A percentile compares a stretch with the other conserved stretches of the same genome.
Evolutionary conservation across 2,329 filamentous ascomycete genomes (phyloP).

Genomic region (Alternaria viburni): DNA sequence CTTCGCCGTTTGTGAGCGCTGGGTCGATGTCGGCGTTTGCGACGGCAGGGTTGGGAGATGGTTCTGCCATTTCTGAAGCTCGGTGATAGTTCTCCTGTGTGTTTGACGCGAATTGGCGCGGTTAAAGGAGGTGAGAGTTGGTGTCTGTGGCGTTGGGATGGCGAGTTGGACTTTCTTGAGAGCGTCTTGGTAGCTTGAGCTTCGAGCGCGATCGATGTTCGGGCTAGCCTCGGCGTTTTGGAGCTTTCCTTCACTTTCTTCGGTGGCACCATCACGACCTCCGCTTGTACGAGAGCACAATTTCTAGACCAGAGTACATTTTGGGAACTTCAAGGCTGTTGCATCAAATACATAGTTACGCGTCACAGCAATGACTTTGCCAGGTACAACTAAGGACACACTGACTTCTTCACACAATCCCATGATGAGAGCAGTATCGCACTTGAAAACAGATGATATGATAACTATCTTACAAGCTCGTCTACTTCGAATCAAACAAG

Average conservation of each 20-base stretch:
- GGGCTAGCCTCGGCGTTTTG: slow-evolving; percentile 16
- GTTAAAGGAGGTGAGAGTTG: neutral
- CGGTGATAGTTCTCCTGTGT: neutral
- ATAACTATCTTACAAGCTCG: slow-evolving; percentile 6
- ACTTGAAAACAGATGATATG: slow-evolving; percentile 5
- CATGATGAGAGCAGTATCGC: neutral
- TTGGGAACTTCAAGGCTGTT: neutral
- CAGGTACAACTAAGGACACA: neutral
- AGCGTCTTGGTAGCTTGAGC: slow-evolving; percentile 12
- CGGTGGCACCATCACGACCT: neutral
- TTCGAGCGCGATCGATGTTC: slow-evolving; percentile 24
- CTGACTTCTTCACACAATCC: neutral
- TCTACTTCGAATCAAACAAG: neutral
- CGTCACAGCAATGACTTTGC: neutral
- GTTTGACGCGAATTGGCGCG: neutral
- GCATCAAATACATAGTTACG: fast-evolving
- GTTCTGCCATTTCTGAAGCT: slow-evolving; percentile 1
- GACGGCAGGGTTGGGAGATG: slow-evolving; percentile 2
- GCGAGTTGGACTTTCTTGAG: neutral
- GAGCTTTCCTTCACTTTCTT: neutral
- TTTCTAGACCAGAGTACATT: neutral
- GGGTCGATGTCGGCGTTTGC: slow-evolving; percentile 25
- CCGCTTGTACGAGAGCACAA: neutral
- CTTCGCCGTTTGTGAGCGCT: slow-evolving; percentile 27
- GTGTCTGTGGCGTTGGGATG: neutral